A percentile compares a stretch with the other conserved stretches of the same genome.
These are phyloP conservation scores for Elsinoe australis DNA, from an alignment of 2,329 filamentous ascomycete genomes.

Conservation along the genomic window DNA sequence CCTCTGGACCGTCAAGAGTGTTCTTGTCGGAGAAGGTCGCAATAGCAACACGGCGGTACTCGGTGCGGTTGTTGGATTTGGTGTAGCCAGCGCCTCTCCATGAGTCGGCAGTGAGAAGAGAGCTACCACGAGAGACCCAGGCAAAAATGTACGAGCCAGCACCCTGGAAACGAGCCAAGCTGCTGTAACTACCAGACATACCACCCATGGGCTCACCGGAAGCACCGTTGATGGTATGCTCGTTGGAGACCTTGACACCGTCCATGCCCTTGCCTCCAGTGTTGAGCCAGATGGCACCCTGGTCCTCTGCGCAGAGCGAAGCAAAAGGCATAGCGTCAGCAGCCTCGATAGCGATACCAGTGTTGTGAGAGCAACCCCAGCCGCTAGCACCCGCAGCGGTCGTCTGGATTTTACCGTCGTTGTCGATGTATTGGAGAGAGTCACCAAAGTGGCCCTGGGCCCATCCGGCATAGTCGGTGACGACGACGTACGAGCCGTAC, in stretches of 20 bases:
- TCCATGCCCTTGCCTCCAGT: constrained; percentile 51
- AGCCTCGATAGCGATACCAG: constrained; percentile 55
- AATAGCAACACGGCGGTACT: constrained; percentile 53
- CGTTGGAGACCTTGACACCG: constrained; percentile 55
- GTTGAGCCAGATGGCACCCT: constrained; percentile 58
- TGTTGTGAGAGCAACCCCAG: constrained; percentile 59
- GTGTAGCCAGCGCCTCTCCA: constrained; percentile 55
- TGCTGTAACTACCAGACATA: constrained; percentile 56
- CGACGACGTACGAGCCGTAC: constrained; percentile 56
- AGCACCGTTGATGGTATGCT: constrained; percentile 53
- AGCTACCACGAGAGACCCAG: constrained; percentile 55
- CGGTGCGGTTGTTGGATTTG: constrained; percentile 45
- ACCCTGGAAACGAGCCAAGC: constrained; percentile 47
- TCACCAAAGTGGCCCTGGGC: constrained; percentile 54
- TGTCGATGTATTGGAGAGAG: constrained; percentile 45
- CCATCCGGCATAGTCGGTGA: constrained; percentile 50
- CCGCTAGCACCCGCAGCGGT: constrained; percentile 48
- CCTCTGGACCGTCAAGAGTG: constrained; percentile 48
- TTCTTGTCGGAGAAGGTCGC: constrained; percentile 51
- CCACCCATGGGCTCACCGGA: constrained; percentile 54
- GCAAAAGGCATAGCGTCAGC: constrained; percentile 53
- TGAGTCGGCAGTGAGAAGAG: constrained; percentile 46
- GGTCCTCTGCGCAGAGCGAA: constrained; percentile 54
- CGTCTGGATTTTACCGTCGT: constrained; percentile 43
- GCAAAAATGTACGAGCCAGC: constrained; percentile 52